phyloP scores from a whole-genome alignment of 2,329 filamentous ascomycete genomes.

The Alternaria brassicicola region DNA sequence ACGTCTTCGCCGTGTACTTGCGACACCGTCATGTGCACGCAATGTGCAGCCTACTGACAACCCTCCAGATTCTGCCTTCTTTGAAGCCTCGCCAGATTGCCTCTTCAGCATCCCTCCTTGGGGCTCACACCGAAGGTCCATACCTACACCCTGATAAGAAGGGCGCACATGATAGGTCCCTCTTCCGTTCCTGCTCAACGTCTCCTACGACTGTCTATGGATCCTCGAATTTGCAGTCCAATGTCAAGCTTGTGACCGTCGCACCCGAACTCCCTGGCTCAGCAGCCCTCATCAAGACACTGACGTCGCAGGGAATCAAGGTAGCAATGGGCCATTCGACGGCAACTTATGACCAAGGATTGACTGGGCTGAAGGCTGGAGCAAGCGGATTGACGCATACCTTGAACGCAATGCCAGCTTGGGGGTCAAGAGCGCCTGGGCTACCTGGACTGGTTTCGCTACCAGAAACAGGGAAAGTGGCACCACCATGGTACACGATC shows the following conservation, averaged over 20 bases:
- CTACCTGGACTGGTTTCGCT: constrained; percentile 54
- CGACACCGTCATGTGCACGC: neutral
- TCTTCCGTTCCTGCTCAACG: constrained; percentile 51
- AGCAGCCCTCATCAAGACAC: constrained; percentile 49
- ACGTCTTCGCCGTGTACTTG: neutral
- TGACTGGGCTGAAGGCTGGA: constrained; percentile 54
- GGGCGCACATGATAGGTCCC: constrained; percentile 58
- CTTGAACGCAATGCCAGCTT: constrained; percentile 61
- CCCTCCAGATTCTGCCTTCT: constrained; percentile 55
- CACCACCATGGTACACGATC: constrained; percentile 57
- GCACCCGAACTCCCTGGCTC: constrained; percentile 59
- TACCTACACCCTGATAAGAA: constrained; percentile 61
- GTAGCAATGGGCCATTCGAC: constrained; percentile 60
- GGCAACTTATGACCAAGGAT: constrained; percentile 56
- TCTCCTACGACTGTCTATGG: constrained; percentile 54
- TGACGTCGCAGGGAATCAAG: constrained; percentile 51
- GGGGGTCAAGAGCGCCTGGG: constrained; percentile 59
- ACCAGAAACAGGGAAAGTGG: constrained; percentile 23
- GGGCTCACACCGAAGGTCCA: constrained; percentile 64
- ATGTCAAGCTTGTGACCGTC: constrained; percentile 59
- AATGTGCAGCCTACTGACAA: constrained; percentile 9
- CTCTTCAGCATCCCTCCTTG: constrained; percentile 57
- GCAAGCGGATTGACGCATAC: constrained; percentile 61
- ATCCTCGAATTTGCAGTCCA: constrained; percentile 45
- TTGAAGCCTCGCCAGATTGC: constrained; percentile 53